Conservation (phyloP, 257 asterid species). For the Capsicum pubescens region DNA sequence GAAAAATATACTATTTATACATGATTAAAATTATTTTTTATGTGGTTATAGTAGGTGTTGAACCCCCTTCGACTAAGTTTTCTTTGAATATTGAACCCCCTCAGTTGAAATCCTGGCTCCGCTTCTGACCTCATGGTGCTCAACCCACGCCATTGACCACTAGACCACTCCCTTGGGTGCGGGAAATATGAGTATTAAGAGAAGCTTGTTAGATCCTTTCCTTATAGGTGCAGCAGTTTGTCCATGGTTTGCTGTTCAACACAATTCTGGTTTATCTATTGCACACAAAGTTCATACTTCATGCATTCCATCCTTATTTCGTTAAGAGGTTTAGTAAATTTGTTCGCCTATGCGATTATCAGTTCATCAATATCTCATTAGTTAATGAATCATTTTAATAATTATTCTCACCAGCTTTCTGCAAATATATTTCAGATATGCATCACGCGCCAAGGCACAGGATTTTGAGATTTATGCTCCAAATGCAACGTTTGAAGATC, state of each 20-base stretch:
- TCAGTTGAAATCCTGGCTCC: too few relatives aligned
- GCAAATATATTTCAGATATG: constrained; percentile 61
- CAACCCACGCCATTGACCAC: too few relatives aligned
- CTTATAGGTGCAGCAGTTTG: neutral
- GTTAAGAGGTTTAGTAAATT: neutral
- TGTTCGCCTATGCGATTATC: neutral
- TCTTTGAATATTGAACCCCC: too few relatives aligned
- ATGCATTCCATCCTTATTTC: neutral
- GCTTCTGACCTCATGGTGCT: too few relatives aligned
- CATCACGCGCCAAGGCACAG: constrained; percentile 61
- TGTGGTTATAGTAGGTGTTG: too few relatives aligned
- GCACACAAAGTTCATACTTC: neutral
- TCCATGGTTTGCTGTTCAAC: neutral
- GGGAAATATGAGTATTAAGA: neutral
- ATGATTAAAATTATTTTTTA: too few relatives aligned
- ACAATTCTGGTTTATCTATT: neutral
- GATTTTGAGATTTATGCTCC: constrained; percentile 86
- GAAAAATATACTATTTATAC: too few relatives aligned
- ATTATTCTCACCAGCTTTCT: neutral
- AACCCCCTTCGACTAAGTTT: too few relatives aligned
- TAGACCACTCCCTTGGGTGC: too few relatives aligned
- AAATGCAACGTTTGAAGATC: constrained; percentile 87
- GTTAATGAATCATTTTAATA: neutral
- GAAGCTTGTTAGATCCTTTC: neutral
- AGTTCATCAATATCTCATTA: neutral